Evolutionary conservation across 163 green algal genomes (phyloP).

Genomic region (Chloroidium sp.): DNA sequence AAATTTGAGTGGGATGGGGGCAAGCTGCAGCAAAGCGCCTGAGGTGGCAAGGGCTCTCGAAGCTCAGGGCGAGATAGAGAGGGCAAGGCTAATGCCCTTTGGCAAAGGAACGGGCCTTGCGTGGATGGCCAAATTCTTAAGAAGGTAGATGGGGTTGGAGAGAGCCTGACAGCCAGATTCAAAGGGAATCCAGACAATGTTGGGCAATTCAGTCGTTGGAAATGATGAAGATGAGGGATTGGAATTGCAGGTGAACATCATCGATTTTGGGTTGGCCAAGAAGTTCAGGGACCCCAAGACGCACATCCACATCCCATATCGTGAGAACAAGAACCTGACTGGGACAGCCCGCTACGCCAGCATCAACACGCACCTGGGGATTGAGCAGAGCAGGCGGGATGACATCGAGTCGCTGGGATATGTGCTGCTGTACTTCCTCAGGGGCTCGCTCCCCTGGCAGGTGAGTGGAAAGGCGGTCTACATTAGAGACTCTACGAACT

Average conservation of each 20-base stretch:
- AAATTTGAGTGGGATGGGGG: too few species aligned
- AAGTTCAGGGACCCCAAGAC: conserved; percentile 98
- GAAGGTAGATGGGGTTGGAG: too few species aligned
- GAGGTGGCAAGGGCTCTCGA: too few species aligned
- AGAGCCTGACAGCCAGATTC: not conserved
- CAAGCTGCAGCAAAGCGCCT: too few species aligned
- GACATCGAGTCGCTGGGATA: conserved; percentile 97
- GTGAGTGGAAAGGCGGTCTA: not conserved
- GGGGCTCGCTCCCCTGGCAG: conserved; percentile 91
- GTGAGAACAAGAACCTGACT: conserved; percentile 99
- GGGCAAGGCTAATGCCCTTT: too few species aligned
- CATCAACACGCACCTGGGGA: conserved; percentile 99
- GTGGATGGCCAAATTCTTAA: too few species aligned
- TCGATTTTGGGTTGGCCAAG: conserved; percentile 99
- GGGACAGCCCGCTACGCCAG: conserved; percentile 96
- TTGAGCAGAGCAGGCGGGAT: conserved; percentile 85
- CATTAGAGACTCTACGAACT: too few species aligned
- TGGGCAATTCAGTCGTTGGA: not conserved
- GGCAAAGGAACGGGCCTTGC: too few species aligned
- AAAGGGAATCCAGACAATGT: not conserved
- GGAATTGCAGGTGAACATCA: conserved; percentile 89
- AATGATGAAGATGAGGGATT: not conserved
- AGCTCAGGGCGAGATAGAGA: too few species aligned
- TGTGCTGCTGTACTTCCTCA: conserved; percentile 99
- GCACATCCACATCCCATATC: conserved; percentile 98